phyloP scores from a whole-genome alignment of 176 grass and related monocot genomes.

The Juncus inflexus region DNA sequence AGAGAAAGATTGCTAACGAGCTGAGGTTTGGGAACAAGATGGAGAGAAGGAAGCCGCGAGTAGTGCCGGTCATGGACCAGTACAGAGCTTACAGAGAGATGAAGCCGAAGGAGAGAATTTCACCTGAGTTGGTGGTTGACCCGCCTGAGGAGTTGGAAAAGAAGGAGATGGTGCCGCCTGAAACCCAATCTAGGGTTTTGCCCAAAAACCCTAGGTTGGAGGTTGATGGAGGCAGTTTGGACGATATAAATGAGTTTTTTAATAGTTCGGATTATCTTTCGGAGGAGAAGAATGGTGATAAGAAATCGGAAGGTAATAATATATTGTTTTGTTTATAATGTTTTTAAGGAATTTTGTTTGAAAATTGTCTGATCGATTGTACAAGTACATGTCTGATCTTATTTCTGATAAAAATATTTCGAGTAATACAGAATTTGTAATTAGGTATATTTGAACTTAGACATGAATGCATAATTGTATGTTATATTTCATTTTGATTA shows the following conservation, averaged over 20 bases:
- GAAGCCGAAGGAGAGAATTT: slow-evolving; percentile 35
- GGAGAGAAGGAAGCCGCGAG: slow-evolving; percentile 51
- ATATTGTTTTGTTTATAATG: slow-evolving; percentile 8
- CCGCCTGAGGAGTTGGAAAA: slow-evolving; percentile 26
- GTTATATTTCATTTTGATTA: too few species aligned
- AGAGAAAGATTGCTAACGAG: slow-evolving; percentile 70
- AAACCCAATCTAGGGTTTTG: slow-evolving; percentile 48
- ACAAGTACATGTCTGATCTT: too few species aligned
- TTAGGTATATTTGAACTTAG: not conserved
- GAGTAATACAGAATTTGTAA: not conserved
- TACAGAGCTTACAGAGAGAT: slow-evolving; percentile 45
- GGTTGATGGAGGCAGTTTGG: slow-evolving; percentile 32
- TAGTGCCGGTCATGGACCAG: slow-evolving; percentile 41
- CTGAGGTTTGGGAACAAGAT: slow-evolving; percentile 67
- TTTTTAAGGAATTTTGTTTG: slow-evolving; percentile 6
- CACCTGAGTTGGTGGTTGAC: slow-evolving; percentile 30
- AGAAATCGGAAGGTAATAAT: slow-evolving; percentile 31
- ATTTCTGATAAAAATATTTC: too few species aligned
- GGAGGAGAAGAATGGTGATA: slow-evolving; percentile 34
- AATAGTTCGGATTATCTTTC: slow-evolving; percentile 38
- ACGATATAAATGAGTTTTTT: slow-evolving; percentile 66
- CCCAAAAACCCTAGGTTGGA: slow-evolving; percentile 76
- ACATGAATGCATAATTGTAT: not conserved
- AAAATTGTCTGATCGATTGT: not conserved
- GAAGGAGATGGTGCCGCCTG: slow-evolving; percentile 21